Evolutionary conservation across 345 rosid species (phyloP), one percentile per base, ranked within the genome.

Genomic region (Limnanthes douglasii): DNA sequence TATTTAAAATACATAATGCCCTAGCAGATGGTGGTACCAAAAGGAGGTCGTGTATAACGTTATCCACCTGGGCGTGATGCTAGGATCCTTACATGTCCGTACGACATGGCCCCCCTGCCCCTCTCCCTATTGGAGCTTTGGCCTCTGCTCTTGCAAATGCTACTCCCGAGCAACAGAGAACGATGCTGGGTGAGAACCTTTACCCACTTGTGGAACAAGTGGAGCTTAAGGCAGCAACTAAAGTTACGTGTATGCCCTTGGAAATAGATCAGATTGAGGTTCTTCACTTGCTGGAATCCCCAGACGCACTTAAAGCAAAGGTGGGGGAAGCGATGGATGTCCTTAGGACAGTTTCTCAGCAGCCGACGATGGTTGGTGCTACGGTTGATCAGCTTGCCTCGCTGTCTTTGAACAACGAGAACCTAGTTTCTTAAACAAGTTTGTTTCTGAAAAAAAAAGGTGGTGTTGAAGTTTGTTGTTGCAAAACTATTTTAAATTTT

Each of bases 311-410:
- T 33, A 82, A 67, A 51, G 55, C 83, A 0, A 88, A 88, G 71
- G 97, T 88, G 27, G 80, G 75, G 0, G 95, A 88, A 54, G 97
- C 97, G 4, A 78, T 78, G 95, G 97, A 88, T n/a, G 97, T 88
- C 21, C 69, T 83, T 39, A 75, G 78, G 61, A 78, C 59, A 17
- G 95, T 83, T 3, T 69, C 68, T 35, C 46, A 34, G 23, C 53
- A 68, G 42, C 46, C 58, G 20, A 37, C 11, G 7, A 33, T 33
- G 2, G 68, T 73, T 4, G 70, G 78, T 41, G 78, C 60, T 18
- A 32, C 72, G 1, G 71, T 70, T 2, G 95, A 82, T 46, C 93
- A 75, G 51, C 73, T 82, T 9, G 63, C 82, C 6, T 70, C 88
- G 0, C 57, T 86, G 71, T 70, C 93, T 12, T 72, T 68, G 71